phyloP scores from a whole-genome alignment of 1,284 basidiomycete species.

The Pisolithus thermaeus region DNA sequence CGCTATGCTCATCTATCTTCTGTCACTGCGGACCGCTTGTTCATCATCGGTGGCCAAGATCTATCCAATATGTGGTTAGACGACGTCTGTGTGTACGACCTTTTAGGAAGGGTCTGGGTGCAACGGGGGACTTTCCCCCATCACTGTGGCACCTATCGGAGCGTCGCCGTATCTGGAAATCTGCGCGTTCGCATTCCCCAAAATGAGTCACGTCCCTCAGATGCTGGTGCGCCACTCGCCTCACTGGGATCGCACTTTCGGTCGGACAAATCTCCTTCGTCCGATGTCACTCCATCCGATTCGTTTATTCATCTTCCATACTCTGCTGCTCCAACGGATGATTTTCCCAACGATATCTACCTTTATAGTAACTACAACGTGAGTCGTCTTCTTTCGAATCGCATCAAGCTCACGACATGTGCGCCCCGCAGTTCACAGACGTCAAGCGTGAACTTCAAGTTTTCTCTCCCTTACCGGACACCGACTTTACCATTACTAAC shows the following conservation, averaged over 20 bases:
- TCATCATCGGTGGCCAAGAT: conserved; percentile 93
- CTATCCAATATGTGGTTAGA: conserved; percentile 88
- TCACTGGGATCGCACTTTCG: conserved; percentile 55
- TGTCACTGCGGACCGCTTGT: conserved; percentile 75
- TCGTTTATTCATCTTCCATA: conserved; percentile 68
- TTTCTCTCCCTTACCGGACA: conserved; percentile 68
- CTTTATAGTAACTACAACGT: conserved; percentile 90
- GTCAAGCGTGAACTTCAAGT: conserved; percentile 91
- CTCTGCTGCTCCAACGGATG: conserved; percentile 63
- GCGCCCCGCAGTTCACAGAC: conserved; percentile 70
- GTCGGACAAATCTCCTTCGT: conserved; percentile 34
- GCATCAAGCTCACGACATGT: conserved; percentile 14
- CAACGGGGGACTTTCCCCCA: conserved; percentile 75
- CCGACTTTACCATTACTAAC: conserved; percentile 70
- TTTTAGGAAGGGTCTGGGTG: conserved; percentile 68
- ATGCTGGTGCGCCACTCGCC: conserved; percentile 40
- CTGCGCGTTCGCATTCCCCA: conserved; percentile 64
- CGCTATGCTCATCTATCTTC: conserved; percentile 90
- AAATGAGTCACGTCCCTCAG: conserved; percentile 44
- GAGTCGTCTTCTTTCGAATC: conserved; percentile 24
- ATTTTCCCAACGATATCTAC: conserved; percentile 73
- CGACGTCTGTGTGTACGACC: conserved; percentile 84
- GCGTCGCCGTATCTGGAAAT: conserved; percentile 74
- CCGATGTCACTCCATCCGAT: conserved; percentile 52
- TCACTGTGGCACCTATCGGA: conserved; percentile 91